phyloP scores from a whole-genome alignment of 2,329 filamentous ascomycete species.

The Penicillium aurantiogriseum region DNA sequence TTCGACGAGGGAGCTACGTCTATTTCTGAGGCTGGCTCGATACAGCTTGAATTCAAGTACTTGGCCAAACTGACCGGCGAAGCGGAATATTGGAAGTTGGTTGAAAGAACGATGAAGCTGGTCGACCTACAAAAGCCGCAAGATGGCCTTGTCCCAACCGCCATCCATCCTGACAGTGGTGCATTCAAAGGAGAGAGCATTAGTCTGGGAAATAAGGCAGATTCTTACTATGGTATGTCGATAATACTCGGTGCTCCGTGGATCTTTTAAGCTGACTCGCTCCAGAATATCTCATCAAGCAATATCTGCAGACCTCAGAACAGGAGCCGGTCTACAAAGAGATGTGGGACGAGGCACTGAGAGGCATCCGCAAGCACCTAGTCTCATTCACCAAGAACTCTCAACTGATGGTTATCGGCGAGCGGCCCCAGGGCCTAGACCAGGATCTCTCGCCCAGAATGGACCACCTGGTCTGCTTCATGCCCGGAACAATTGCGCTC shows the following conservation, averaged over 20 bases:
- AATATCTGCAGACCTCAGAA: slow-evolving; percentile 89
- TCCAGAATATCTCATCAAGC: slow-evolving; percentile 91
- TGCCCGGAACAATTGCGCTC: slow-evolving; percentile 92
- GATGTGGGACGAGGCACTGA: slow-evolving; percentile 86
- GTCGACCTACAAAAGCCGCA: slow-evolving; percentile 76
- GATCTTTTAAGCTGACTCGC: slow-evolving; percentile 9
- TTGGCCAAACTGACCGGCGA: slow-evolving; percentile 92
- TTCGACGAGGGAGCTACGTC: slow-evolving; percentile 84
- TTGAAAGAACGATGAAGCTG: slow-evolving; percentile 86
- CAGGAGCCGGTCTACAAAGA: slow-evolving; percentile 82
- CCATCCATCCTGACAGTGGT: slow-evolving; percentile 75
- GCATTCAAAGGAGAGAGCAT: slow-evolving; percentile 82
- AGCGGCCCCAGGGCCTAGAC: slow-evolving; percentile 72
- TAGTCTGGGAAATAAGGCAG: slow-evolving; percentile 85
- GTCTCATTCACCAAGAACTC: slow-evolving; percentile 81
- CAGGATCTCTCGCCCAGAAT: slow-evolving; percentile 71
- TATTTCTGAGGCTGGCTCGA: slow-evolving; percentile 85
- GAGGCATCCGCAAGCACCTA: slow-evolving; percentile 85
- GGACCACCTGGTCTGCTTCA: slow-evolving; percentile 97
- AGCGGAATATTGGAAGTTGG: slow-evolving; percentile 85
- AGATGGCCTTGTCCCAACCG: slow-evolving; percentile 89
- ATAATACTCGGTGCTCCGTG: not conserved
- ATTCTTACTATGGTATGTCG: slow-evolving; percentile 77
- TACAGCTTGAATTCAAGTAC: slow-evolving; percentile 98
- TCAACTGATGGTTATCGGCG: slow-evolving; percentile 83